Evolutionary conservation across 495 filamentous ascomycete genomes (phyloP), one percentile per base, ranked within the genome.

Genomic region (Articulospora tetracladia): DNA sequence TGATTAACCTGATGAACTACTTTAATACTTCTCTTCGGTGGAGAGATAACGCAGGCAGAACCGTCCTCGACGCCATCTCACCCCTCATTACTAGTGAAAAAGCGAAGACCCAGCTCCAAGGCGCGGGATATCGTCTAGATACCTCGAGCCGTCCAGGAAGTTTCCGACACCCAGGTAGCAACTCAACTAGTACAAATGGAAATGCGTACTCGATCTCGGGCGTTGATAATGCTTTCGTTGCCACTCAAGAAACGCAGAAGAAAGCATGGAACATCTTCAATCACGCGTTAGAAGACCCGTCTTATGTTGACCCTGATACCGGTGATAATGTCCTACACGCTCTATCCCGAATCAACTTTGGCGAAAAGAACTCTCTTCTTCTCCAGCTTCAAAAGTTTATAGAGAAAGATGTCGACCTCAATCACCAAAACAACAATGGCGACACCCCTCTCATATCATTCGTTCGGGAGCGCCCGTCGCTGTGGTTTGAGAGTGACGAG

Each of bases 241-340:
- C 30, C 30, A 32, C 4, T 4, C 30, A 32, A 32, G 30, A 32
- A 32, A 32, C 6, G 13, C 30, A 32, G 30, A 4, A 13, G 13
- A 32, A 4, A 32, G 30, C 30, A 32, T 32, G 30, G 30, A 13
- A 32, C 6, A 32, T 32, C 4, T 32, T 6, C 13, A 4, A 13
- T 13, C 30, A 13, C 13, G 30, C 30, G 30, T 32, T 13, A 22
- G n/a, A 32, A 7, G 30, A 55, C 1, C 56, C 57, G 26, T 34
- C 11, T 26, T 64, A 60, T 46, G 49, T 64, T 20, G 55, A 64
- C 22, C 51, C 61, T 1, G 30, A 50, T 11, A 58, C 61, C 15
- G 57, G 57, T 22, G 60, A 66, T 27, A 66, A 63, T 25, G 59
- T 58, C n/a, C 13, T 66, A 1, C 64, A 66, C 39, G 64, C 64